These are phyloP conservation scores for Phoma sp. DNA, from an alignment of 2,329 filamentous ascomycete genomes.

Conservation along the genomic window DNA sequence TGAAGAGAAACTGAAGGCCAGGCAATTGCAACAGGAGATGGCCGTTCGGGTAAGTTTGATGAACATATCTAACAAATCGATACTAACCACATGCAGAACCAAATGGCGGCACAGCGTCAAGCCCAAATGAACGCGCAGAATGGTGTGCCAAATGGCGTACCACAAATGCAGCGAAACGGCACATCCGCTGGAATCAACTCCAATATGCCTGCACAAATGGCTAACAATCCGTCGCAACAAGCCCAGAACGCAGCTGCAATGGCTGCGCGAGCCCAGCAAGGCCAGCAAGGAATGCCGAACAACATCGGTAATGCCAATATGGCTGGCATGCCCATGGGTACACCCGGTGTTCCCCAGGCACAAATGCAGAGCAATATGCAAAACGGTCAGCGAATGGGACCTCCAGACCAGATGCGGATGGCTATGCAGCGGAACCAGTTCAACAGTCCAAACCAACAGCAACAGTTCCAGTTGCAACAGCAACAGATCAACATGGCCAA, in stretches of 20 bases:
- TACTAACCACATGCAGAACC: constrained; percentile 39
- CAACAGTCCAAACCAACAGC: constrained; percentile 41
- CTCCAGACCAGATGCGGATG: constrained; percentile 50
- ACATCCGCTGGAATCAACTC: constrained; percentile 44
- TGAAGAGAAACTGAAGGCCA: constrained; percentile 69
- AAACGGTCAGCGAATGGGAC: constrained; percentile 65
- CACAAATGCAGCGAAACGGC: constrained; percentile 53
- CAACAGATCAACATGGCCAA: constrained; percentile 49
- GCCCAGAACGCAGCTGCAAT: constrained; percentile 43
- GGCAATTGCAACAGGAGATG: constrained; percentile 65
- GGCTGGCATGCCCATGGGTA: constrained; percentile 61
- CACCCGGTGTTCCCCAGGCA: constrained; percentile 70
- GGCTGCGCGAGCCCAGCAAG: constrained; percentile 43
- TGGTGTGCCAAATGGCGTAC: constrained; percentile 46
- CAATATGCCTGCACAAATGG: constrained; percentile 40
- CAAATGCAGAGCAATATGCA: constrained; percentile 69
- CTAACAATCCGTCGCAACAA: constrained; percentile 38
- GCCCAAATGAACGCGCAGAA: constrained; percentile 49
- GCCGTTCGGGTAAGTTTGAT: constrained; percentile 53
- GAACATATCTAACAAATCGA: neutral
- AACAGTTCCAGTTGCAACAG: constrained; percentile 44
- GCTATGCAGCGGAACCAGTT: constrained; percentile 49
- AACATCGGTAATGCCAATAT: constrained; percentile 58
- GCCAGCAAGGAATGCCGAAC: constrained; percentile 56
- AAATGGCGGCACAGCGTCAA: constrained; percentile 47